phyloP scores from a whole-genome alignment of 208 protist species.

The Trypanosoma rangeli region DNA sequence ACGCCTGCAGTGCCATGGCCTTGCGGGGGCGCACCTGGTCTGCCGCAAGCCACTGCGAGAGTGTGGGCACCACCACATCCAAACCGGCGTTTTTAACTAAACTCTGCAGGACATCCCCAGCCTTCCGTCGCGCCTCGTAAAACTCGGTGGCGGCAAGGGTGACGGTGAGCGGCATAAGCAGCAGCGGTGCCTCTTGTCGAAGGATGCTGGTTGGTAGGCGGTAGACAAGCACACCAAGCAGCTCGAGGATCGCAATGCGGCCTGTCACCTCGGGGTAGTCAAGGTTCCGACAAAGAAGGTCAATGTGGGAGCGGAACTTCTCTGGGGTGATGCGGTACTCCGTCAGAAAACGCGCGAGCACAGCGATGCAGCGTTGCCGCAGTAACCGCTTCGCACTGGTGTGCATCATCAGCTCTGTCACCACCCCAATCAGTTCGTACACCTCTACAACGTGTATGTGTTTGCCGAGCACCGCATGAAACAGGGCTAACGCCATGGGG shows the following conservation, averaged over 20 bases:
- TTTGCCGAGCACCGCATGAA: slow-evolving; percentile 88
- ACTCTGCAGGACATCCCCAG: slow-evolving; percentile 59
- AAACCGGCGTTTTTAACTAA: slow-evolving; percentile 68
- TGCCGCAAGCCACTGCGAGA: slow-evolving; percentile 56
- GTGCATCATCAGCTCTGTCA: slow-evolving; percentile 89
- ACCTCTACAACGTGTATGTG: slow-evolving; percentile 85
- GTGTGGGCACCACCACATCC: slow-evolving; percentile 71
- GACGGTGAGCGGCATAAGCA: slow-evolving; percentile 72
- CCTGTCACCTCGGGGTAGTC: slow-evolving; percentile 82
- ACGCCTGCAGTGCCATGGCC: slow-evolving; percentile 70
- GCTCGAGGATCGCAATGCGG: slow-evolving; percentile 78
- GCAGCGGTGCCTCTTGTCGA: slow-evolving; percentile 70
- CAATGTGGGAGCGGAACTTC: slow-evolving; percentile 89
- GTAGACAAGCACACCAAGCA: slow-evolving; percentile 64
- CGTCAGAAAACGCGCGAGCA: slow-evolving; percentile 86
- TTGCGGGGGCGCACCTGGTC: slow-evolving; percentile 44
- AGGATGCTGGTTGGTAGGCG: slow-evolving; percentile 79
- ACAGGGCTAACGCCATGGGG: slow-evolving; percentile 76
- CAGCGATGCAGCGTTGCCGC: slow-evolving; percentile 67
- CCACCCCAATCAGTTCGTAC: slow-evolving; percentile 86
- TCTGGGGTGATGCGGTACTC: slow-evolving; percentile 88
- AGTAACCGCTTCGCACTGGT: slow-evolving; percentile 61
- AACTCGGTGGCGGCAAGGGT: slow-evolving; percentile 66
- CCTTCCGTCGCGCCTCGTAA: slow-evolving; percentile 51
- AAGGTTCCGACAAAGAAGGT: slow-evolving; percentile 83